Conservation (phyloP, 2,329 filamentous ascomycete species). For the Anthostomella pinea region DNA sequence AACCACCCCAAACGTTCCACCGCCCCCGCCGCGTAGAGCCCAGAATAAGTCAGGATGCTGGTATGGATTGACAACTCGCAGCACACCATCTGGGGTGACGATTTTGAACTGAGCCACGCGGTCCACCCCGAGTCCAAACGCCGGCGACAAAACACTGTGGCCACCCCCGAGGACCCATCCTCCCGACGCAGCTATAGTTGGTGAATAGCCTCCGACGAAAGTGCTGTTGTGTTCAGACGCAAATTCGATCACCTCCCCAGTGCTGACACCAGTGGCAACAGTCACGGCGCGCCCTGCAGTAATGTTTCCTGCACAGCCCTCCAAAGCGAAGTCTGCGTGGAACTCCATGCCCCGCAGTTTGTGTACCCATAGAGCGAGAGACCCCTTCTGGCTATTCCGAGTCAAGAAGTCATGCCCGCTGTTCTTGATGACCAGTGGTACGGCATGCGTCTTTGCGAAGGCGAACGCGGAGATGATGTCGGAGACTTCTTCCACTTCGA, state of each 20-base stretch:
- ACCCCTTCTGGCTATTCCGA: constrained; percentile 29
- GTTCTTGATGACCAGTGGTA: constrained; percentile 32
- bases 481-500: constrained; percentile 17
- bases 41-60: constrained; percentile 45
- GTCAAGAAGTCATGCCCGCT: constrained; percentile 34
- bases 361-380: constrained; percentile 31
- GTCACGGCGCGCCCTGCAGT: constrained; percentile 22
- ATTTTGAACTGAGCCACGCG: constrained; percentile 29
- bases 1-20: constrained; percentile 43
- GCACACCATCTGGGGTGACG: constrained; percentile 23
- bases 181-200: constrained; percentile 22
- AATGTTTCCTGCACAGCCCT: constrained; percentile 14
- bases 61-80: constrained; percentile 29
- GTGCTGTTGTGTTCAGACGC: constrained; percentile 25
- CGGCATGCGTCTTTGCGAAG: constrained; percentile 20
- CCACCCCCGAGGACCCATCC: constrained; percentile 30
- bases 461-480: constrained; percentile 20
- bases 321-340: constrained; percentile 19
- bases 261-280: constrained; percentile 28
- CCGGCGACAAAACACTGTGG: constrained; percentile 27
- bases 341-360: constrained; percentile 23
- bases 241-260: constrained; percentile 25
- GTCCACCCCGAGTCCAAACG: constrained; percentile 28
- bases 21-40: constrained; percentile 48
- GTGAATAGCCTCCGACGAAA: constrained; percentile 24